These are phyloP conservation scores for Eimeria brunetti DNA, from an alignment of 169 alveolate genomes.

Conservation along the genomic window DNA sequence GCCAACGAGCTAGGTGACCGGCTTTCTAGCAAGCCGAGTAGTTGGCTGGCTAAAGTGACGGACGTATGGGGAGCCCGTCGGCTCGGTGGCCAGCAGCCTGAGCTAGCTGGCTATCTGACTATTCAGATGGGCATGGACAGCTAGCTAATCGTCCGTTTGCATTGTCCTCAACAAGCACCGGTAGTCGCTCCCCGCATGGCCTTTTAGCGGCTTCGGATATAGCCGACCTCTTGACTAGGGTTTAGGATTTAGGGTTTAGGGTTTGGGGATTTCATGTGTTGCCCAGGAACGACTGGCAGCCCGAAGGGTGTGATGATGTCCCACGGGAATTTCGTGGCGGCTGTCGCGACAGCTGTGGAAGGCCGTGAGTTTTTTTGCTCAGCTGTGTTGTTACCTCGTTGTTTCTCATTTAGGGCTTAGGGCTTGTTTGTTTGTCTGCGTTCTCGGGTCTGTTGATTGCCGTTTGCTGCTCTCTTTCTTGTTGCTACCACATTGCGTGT, in stretches of 20 bases:
- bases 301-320: slow-evolving; percentile 99
- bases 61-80: background rate
- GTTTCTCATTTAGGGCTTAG: background rate
- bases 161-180: background rate
- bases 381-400: background rate
- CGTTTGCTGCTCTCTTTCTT: background rate
- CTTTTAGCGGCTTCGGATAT: background rate
- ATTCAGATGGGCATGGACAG: background rate
- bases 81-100: background rate
- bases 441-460: background rate
- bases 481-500: background rate
- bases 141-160: background rate
- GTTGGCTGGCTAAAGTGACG: background rate
- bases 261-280: background rate
- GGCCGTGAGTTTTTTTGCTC: slow-evolving; percentile 70
- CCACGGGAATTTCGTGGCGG: slow-evolving; percentile 86
- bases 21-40: background rate
- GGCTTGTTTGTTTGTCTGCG: background rate
- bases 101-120: background rate
- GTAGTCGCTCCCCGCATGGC: background rate
- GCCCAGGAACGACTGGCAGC: slow-evolving; percentile 95
- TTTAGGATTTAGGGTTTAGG: background rate
- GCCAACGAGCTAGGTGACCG: background rate
- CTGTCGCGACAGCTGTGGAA: slow-evolving; percentile 60
- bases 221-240: background rate